Percentiles rank a stretch among this genome's conserved stretches.
These are phyloP conservation scores for Xylariaceae sp. DNA, from an alignment of 2,329 filamentous ascomycete species.

Conservation along the genomic window DNA sequence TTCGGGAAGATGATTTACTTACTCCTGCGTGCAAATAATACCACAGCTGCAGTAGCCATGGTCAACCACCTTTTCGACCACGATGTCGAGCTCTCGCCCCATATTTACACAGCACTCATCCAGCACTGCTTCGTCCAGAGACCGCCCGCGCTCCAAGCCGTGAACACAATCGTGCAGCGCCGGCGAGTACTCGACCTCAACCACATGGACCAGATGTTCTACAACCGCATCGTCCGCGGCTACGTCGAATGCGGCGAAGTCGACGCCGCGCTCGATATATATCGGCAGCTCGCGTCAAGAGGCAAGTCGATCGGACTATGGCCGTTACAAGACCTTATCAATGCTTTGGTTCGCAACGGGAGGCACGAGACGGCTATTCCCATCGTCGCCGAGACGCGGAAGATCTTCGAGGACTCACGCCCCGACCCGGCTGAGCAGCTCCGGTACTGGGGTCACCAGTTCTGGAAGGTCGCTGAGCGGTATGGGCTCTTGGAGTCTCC, in stretches of 20 bases:
- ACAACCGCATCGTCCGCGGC: conserved; percentile 51
- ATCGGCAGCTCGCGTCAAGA: conserved; percentile 42
- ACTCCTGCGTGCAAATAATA: conserved; percentile 47
- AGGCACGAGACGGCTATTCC: conserved; percentile 18
- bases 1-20: conserved; percentile 69
- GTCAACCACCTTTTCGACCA: conserved; percentile 57
- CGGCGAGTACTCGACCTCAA: conserved; percentile 33
- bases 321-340: conserved; percentile 42
- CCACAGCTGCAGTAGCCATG: conserved; percentile 54
- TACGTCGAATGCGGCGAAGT: conserved; percentile 55
- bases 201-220: conserved; percentile 47
- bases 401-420: conserved; percentile 15
- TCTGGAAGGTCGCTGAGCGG: conserved; percentile 22
- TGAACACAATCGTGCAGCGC: conserved; percentile 56
- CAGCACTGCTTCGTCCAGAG: conserved; percentile 59
- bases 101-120: conserved; percentile 73
- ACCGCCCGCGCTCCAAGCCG: conserved; percentile 56
- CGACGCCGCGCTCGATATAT: conserved; percentile 45
- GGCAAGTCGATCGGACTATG: conserved; percentile 39
- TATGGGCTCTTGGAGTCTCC: conserved; percentile 27
- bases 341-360: conserved; percentile 20
- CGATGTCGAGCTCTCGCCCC: conserved; percentile 51
- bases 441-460: conserved; percentile 24
- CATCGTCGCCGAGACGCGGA: conserved; percentile 23
- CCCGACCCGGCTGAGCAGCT: conserved; percentile 7